A percentile compares a stretch with the other conserved stretches of the same genome.
Evolutionary conservation across 2,329 filamentous ascomycete genomes (phyloP).

Genomic region (Colletotrichum tropicale): DNA sequence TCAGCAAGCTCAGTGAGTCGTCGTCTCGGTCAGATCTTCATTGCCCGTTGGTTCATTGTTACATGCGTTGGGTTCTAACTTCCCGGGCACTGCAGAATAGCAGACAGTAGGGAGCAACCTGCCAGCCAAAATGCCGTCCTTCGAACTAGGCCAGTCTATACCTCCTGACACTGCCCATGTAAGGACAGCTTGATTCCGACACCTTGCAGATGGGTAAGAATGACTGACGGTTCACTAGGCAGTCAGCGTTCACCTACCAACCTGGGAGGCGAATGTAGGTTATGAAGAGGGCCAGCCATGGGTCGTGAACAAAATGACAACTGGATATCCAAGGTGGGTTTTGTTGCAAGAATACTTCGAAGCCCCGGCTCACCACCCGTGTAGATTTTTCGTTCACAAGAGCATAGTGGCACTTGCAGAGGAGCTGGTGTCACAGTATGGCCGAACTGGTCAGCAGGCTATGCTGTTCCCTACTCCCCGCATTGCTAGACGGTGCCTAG

Average conservation of each 20-base stretch:
- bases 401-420: slow-evolving; percentile 76
- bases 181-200: slow-evolving; percentile 37
- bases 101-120: background rate
- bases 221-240: slow-evolving; percentile 59
- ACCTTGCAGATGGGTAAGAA: background rate
- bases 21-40: background rate
- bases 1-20: background rate
- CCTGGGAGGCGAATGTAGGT: slow-evolving; percentile 87
- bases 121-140: slow-evolving; percentile 44
- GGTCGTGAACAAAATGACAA: slow-evolving; percentile 85
- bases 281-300: slow-evolving; percentile 93
- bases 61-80: background rate
- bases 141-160: slow-evolving; percentile 72
- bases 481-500: slow-evolving; percentile 73
- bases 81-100: background rate
- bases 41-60: background rate
- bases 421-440: slow-evolving; percentile 70
- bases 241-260: slow-evolving; percentile 93
- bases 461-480: slow-evolving; percentile 81
- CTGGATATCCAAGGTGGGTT: slow-evolving; percentile 82
- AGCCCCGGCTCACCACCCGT: background rate
- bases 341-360: background rate
- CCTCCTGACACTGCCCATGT: slow-evolving; percentile 81
- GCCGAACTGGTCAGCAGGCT: slow-evolving; percentile 66
- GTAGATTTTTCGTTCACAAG: slow-evolving; percentile 89